Evolutionary conservation across 495 filamentous ascomycete species (phyloP).

Genomic region (Talaromyces ruber): DNA sequence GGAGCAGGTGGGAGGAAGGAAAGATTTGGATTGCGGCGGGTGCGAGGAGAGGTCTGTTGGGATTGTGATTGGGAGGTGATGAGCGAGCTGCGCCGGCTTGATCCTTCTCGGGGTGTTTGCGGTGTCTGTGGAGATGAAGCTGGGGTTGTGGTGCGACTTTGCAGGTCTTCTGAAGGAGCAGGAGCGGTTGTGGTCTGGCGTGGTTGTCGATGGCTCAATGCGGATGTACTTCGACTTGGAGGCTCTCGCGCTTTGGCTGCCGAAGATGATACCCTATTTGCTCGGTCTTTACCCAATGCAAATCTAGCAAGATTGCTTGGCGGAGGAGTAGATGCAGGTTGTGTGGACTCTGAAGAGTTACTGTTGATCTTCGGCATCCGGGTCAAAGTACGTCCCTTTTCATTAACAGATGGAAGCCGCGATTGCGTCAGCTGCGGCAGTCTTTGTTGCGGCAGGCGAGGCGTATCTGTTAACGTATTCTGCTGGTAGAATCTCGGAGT

Average conservation of each 20-base stretch:
- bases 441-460: background rate
- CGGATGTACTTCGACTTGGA: background rate
- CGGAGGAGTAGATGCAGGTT: background rate
- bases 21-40: conserved; percentile 3
- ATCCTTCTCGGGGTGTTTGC: background rate
- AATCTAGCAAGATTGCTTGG: background rate
- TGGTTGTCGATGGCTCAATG: background rate
- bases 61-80: background rate
- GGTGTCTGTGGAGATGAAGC: background rate
- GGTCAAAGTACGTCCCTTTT: background rate
- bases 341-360: background rate
- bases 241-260: background rate
- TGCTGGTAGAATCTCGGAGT: background rate
- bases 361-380: background rate
- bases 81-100: background rate
- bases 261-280: background rate
- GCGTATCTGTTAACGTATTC: background rate
- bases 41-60: conserved; percentile 6
- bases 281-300: background rate
- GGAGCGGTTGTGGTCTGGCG: background rate
- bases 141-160: background rate
- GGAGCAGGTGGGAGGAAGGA: conserved; percentile 4
- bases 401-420: background rate
- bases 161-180: background rate
- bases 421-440: background rate